Evolutionary conservation across 306 rosid species (phyloP).

Genomic region (Dryas alaskensis): DNA sequence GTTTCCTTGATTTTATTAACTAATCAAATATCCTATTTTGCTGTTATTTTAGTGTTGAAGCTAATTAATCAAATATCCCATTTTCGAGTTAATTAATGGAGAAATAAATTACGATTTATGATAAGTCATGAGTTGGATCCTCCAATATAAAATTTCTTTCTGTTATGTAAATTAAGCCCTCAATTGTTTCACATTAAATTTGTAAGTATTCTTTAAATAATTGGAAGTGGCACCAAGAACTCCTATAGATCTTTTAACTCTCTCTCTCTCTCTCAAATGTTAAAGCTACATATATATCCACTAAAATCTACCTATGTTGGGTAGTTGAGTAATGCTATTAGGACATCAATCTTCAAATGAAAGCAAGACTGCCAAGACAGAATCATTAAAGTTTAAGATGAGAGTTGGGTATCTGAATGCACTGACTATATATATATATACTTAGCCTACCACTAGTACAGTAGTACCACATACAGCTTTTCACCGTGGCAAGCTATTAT

Average conservation of each 20-base stretch:
- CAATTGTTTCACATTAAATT: background rate
- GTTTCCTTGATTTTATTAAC: too few species aligned
- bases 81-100: too few species aligned
- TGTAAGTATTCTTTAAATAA: background rate
- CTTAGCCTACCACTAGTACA: background rate
- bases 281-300: too few species aligned
- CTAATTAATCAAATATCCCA: too few species aligned
- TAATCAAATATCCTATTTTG: too few species aligned
- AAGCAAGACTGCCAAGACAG: conserved; percentile 7
- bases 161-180: too few species aligned
- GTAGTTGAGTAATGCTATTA: background rate
- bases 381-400: background rate
- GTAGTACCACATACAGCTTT: background rate
- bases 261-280: too few species aligned
- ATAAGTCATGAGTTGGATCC: too few species aligned
- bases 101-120: too few species aligned
- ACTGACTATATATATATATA: background rate
- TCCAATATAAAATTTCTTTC: too few species aligned
- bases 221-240: background rate
- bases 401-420: conserved; percentile 1
- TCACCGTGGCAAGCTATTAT: background rate
- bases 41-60: too few species aligned
- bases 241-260: too few species aligned
- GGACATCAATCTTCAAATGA: background rate
- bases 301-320: background rate